Percentiles rank a stretch among this genome's conserved stretches.
phyloP scores from a whole-genome alignment of 164 flowering plant genomes.

The Aristolochia californica region DNA sequence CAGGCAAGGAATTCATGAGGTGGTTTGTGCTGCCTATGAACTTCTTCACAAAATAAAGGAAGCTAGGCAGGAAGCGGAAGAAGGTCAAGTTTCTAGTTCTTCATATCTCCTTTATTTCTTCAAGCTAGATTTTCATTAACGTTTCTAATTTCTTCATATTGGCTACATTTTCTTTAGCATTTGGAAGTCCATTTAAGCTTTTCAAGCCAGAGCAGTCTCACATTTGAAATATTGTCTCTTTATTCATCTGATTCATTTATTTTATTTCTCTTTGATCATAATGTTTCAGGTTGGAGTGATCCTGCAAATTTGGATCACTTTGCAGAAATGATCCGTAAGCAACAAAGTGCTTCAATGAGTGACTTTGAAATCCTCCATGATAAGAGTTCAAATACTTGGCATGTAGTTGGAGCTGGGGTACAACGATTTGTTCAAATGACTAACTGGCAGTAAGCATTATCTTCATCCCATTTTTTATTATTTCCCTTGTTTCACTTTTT shows the following conservation, averaged over 20 bases:
- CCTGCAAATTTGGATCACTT: conserved; percentile 55
- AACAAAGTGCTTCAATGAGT: conserved; percentile 60
- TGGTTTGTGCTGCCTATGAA: conserved; percentile 64
- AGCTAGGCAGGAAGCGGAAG: conserved; percentile 21
- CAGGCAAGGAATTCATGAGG: conserved; percentile 76
- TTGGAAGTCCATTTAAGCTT: background rate
- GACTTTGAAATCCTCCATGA: conserved; percentile 74
- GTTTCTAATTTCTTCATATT: background rate
- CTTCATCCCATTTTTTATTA: background rate
- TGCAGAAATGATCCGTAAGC: conserved; percentile 63
- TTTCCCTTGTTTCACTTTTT: background rate
- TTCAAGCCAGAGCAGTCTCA: background rate
- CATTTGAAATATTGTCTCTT: background rate
- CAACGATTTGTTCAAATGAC: conserved; percentile 97
- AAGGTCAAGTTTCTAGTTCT: conserved; percentile 4
- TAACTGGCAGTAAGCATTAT: conserved; percentile 70
- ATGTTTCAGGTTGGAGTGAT: conserved; percentile 27
- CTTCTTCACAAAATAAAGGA: conserved; percentile 35
- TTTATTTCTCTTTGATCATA: background rate
- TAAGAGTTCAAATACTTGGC: conserved; percentile 46
- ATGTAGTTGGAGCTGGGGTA: conserved; percentile 75
- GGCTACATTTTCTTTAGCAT: background rate
- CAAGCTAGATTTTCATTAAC: background rate
- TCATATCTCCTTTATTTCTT: background rate
- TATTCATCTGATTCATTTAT: background rate